A percentile compares a stretch with the other conserved stretches of the same genome.
phyloP scores from a whole-genome alignment of 345 rosid species.

The Syzygium grande region DNA sequence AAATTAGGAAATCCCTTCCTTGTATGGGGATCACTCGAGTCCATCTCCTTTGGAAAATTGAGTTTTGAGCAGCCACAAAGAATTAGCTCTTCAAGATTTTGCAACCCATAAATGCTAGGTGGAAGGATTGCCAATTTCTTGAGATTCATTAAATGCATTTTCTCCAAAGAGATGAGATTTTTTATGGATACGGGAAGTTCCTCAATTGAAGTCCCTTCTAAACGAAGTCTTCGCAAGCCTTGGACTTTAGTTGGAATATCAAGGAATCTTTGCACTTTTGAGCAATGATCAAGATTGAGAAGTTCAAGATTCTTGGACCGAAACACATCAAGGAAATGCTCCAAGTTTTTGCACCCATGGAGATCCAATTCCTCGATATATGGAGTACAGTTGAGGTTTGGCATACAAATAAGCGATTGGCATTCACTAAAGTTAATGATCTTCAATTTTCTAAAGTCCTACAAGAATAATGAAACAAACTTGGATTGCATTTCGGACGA shows the following conservation, averaged over 20 bases:
- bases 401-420: neutral
- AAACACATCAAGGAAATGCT: neutral
- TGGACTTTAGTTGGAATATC: rapidly evolving
- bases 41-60: neutral
- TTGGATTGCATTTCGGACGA: neutral
- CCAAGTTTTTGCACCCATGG: neutral
- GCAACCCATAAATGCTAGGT: neutral
- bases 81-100: rapidly evolving
- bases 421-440: neutral
- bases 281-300: neutral
- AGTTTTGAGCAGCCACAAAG: rapidly evolving
- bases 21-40: neutral
- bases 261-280: neutral
- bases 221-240: neutral
- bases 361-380: neutral
- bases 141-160: rapidly evolving
- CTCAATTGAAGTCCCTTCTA: rapidly evolving
- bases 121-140: neutral
- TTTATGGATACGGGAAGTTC: neutral
- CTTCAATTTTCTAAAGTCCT: neutral
- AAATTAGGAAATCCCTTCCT: neutral
- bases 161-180: neutral
- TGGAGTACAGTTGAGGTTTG: rapidly evolving
- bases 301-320: neutral
- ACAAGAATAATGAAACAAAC: neutral